Conservation (phyloP, 495 filamentous ascomycete species). For the Aspergillus leporis region DNA sequence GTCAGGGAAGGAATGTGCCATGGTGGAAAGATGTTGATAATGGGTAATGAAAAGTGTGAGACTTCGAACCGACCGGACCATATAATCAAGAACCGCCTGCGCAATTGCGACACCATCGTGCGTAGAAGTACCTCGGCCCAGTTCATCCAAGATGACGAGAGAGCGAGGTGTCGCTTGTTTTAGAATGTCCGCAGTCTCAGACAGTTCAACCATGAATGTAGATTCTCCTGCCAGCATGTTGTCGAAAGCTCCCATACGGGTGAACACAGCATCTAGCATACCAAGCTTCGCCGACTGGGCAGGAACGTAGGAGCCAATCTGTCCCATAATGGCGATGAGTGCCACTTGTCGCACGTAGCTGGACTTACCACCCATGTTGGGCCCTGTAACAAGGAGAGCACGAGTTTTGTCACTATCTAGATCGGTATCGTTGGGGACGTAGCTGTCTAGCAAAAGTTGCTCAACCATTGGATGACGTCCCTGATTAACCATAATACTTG, state of each 20-base stretch:
- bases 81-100: conserved; percentile 81
- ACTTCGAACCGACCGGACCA: conserved; percentile 71
- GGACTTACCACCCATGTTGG: conserved; percentile 98
- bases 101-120: conserved; percentile 97
- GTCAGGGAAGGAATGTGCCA: conserved; percentile 64
- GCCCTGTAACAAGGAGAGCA: conserved; percentile 88
- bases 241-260: conserved; percentile 95
- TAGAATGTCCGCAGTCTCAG: conserved; percentile 86
- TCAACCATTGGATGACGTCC: conserved; percentile 98
- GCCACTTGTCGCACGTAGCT: conserved; percentile 92
- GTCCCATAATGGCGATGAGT: conserved; percentile 88
- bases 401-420: conserved; percentile 63
- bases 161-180: conserved; percentile 79
- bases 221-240: conserved; percentile 94
- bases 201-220: conserved; percentile 98
- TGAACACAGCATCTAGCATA: conserved; percentile 88
- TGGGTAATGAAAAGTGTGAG: conserved; percentile 95
- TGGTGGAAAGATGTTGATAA: conserved; percentile 79
- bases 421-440: conserved; percentile 87
- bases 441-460: conserved; percentile 78
- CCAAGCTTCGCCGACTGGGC: conserved; percentile 72
- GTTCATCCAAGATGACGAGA: conserved; percentile 91
- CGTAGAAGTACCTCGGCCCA: conserved; percentile 88
- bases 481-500: conserved; percentile 67
- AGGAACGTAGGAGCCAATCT: conserved; percentile 93